Base-by-base conservation (phyloP, 1,284 basidiomycete species). In the Malassezia cuniculi region DNA sequence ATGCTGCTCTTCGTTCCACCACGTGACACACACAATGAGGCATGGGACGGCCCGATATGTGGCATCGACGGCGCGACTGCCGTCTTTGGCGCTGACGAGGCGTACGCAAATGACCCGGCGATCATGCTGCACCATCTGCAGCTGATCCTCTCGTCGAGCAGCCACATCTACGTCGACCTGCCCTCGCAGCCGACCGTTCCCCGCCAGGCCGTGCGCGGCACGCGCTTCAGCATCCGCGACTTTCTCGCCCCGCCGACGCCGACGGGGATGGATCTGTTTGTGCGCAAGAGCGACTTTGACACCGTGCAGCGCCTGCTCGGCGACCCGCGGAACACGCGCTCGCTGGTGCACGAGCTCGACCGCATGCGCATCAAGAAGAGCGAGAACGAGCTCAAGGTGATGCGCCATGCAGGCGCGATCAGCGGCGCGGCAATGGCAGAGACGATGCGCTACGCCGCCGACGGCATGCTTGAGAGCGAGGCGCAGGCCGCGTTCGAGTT, bases 21-120 rank as follows among this genome's bases (percentile, higher is more conserved):
- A 8, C 81, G 78, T 44, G 79, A 90, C 59, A 65, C 76, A 1
- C 73, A 76, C 20, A 80, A 81, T 54, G 85, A 87, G 61, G 78
- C 82, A 49, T 99, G 90, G 93, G 83, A 93, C 37, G 90, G 90
- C 8, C 79, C 86, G 20, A 74, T 78, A 17, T 53, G 44, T n/a
- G 46, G 54, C 20, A 36, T 48, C 10, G 62, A 65, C 26, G 64
- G 62, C 2, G 60, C 55, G 1, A 41, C 39, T 11, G 38, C 52
- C 18, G 42, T 66, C n/a, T 68, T 68, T 37, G 60, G 55, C 20
- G 64, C 66, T 5, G 64, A 68, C 31, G 48, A 62, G 20, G 54
- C 52, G 8, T 37, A 39, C 22, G 46, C 54, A 16, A 51, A 62
- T 26, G 60, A 64, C 18, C 48, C 61, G 1, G 26, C 50, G 5